Conservation (phyloP, 345 rosid genomes). For the Populus nigra region DNA sequence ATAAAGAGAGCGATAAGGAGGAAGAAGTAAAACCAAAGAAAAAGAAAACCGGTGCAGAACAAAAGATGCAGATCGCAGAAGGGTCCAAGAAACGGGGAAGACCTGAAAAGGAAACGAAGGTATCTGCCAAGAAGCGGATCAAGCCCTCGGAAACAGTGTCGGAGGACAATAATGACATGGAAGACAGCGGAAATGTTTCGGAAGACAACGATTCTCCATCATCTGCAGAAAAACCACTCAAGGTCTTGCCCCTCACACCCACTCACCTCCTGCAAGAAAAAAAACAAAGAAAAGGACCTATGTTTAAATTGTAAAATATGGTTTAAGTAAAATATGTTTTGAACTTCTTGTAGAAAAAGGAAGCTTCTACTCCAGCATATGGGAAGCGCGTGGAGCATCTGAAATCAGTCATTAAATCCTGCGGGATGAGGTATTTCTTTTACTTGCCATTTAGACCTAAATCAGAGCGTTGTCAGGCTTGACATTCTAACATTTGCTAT, state of each 20-base stretch:
- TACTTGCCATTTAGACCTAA: slow-evolving; percentile 10
- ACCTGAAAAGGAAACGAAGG: slow-evolving; percentile 43
- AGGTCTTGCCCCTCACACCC: slow-evolving; percentile 35
- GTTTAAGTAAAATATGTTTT: slow-evolving; percentile 5
- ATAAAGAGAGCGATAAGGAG: slow-evolving; percentile 31
- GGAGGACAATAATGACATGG: slow-evolving; percentile 43
- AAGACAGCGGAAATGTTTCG: slow-evolving; percentile 44
- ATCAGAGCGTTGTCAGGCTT: slow-evolving; percentile 11
- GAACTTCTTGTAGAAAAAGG: slow-evolving; percentile 59
- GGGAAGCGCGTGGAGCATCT: slow-evolving; percentile 84
- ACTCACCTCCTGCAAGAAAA: background rate
- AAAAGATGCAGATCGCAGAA: slow-evolving; percentile 42
- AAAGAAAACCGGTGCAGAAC: slow-evolving; percentile 42
- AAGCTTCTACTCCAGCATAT: slow-evolving; percentile 52
- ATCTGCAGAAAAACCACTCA: slow-evolving; percentile 45
- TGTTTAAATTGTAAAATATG: slow-evolving; percentile 7
- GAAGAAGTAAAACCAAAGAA: slow-evolving; percentile 43
- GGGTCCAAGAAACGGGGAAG: slow-evolving; percentile 51
- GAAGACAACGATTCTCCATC: slow-evolving; percentile 51
- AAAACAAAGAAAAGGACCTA: too few relatives aligned
- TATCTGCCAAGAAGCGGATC: slow-evolving; percentile 44
- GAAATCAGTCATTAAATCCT: slow-evolving; percentile 76
- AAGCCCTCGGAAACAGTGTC: slow-evolving; percentile 41
- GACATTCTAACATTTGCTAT: slow-evolving; percentile 5
- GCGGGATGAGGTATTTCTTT: slow-evolving; percentile 69